Evolutionary conservation across 1,284 basidiomycete species (phyloP), one percentile per base, ranked within the genome.

Genomic region (Trichosporon inkin): DNA sequence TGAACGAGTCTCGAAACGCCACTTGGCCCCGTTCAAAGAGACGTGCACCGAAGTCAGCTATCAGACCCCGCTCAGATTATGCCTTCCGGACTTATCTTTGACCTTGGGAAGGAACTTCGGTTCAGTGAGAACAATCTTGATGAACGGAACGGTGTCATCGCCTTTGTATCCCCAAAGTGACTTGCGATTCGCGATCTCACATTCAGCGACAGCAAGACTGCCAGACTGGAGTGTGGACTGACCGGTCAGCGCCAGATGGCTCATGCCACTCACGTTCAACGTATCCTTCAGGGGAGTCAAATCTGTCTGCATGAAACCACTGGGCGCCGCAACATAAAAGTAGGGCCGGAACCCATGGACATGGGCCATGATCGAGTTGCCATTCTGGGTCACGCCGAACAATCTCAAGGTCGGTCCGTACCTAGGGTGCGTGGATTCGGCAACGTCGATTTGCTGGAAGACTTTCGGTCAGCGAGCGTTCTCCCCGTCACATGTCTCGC

Each of bases 381-480:
- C 94, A 2, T 80, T 82, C 86, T 92, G 67, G 0, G 91, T 96
- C 5, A 96, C 89, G 49, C 93, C 93, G 75, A 88, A 97, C 79
- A 96, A 85, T 39, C 90, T 82, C 35, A 96, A 69, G 51, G 82
- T 82, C 0, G 84, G 81, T 1, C 77, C 80, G 22, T 81, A 80
- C 6, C 77, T 82, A 0, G 74, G 66, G 61, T 88, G 86, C 3
- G 82, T 82, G 2, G 85, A 81, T 62, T 90, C 86, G 66, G 94
- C 90, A 10, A 97, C 83, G 65, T 97, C 94, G 60, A 93, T 93
- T 75, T 97, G 94, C 74, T 97, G 93, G 69, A 97, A 96, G 16
- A 88, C 73, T 73, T 38, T 2, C 51, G n/a, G 37, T 41, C 11
- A 47, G 34, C 39, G 20, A 47, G 34, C 39, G 20, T 22, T 14